A percentile compares a stretch with the other conserved stretches of the same genome.
These are phyloP conservation scores for Odontarrhena argentea DNA, from an alignment of 345 rosid species.

Conservation along the genomic window DNA sequence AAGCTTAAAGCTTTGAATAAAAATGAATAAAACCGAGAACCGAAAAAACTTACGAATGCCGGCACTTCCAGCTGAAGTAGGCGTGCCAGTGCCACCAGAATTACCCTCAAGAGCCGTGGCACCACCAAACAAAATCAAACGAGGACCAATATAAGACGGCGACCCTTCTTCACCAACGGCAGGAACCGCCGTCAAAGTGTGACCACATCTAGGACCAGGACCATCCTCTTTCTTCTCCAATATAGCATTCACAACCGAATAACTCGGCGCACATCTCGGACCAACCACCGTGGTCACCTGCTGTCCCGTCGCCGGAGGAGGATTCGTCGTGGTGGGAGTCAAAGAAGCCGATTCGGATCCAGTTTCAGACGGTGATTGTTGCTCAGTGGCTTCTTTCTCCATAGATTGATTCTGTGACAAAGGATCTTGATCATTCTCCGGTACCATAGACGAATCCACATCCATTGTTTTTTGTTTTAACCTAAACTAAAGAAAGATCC, in stretches of 20 bases:
- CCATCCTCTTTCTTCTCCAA: conserved; percentile 93
- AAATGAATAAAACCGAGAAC: conserved; percentile 12
- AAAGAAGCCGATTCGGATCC: conserved; percentile 40
- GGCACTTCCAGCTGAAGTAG: conserved; percentile 93
- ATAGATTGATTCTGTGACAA: conserved; percentile 46
- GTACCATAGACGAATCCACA: conserved; percentile 70
- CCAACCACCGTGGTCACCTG: conserved; percentile 60
- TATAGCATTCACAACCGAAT: conserved; percentile 75
- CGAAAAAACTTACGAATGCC: conserved; percentile 78
- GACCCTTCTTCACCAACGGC: conserved; percentile 95
- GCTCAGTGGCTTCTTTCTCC: conserved; percentile 58
- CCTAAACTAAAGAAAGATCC: conserved; percentile 42
- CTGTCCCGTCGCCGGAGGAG: conserved; percentile 30
- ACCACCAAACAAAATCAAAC: conserved; percentile 93
- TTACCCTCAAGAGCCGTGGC: conserved; percentile 98
- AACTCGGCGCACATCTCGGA: conserved; percentile 89
- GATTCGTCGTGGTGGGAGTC: conserved; percentile 27
- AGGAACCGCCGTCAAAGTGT: conserved; percentile 88
- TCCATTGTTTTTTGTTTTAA: conserved; percentile 60
- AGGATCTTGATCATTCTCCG: conserved; percentile 69
- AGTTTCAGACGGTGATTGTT: conserved; percentile 46
- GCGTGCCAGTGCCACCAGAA: conserved; percentile 82
- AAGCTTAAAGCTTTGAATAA: background rate
- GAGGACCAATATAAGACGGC: conserved; percentile 74
- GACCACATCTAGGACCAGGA: conserved; percentile 98